Conservation (phyloP, 192 early-diverging fungal species). For the Umbelopsis vinacea region DNA sequence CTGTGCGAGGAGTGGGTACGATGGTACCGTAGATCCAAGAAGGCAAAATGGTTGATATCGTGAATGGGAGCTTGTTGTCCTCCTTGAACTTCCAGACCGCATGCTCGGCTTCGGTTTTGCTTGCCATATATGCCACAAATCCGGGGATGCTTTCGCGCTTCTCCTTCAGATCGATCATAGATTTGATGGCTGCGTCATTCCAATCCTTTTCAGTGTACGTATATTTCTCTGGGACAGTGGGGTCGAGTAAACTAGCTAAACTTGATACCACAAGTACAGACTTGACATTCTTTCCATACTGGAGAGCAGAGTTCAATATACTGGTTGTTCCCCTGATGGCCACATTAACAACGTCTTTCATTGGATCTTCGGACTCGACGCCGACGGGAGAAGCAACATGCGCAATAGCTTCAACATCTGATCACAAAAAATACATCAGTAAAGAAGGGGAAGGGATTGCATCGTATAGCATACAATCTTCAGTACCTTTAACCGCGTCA, state of each 20-base stretch:
- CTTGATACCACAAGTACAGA: slow-evolving; percentile 52
- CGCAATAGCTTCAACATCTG: slow-evolving; percentile 38
- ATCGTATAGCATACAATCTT: too few species aligned
- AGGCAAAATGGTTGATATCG: too few species aligned
- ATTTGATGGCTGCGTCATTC: neutral
- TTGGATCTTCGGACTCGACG: slow-evolving; percentile 30
- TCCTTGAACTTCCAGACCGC: slow-evolving; percentile 3
- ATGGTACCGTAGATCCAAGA: too few species aligned
- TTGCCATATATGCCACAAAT: neutral
- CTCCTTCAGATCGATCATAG: neutral
- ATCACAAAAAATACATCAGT: neutral
- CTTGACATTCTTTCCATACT: slow-evolving; percentile 28
- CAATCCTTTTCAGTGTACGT: slow-evolving; percentile 8
- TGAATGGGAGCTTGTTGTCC: too few species aligned
- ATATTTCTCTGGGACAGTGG: neutral
- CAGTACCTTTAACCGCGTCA: slow-evolving; percentile 44
- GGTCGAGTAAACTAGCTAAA: slow-evolving; percentile 27
- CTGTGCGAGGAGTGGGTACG: too few species aligned
- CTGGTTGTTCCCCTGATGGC: slow-evolving; percentile 49
- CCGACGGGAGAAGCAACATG: slow-evolving; percentile 50
- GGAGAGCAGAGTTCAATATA: slow-evolving; percentile 36
- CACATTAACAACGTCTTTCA: slow-evolving; percentile 43
- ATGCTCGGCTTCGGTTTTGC: slow-evolving; percentile 8
- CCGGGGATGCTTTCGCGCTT: neutral
- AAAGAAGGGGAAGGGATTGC: too few species aligned